Conservation (phyloP, 495 filamentous ascomycete species). For the Sporormia fimetaria region DNA sequence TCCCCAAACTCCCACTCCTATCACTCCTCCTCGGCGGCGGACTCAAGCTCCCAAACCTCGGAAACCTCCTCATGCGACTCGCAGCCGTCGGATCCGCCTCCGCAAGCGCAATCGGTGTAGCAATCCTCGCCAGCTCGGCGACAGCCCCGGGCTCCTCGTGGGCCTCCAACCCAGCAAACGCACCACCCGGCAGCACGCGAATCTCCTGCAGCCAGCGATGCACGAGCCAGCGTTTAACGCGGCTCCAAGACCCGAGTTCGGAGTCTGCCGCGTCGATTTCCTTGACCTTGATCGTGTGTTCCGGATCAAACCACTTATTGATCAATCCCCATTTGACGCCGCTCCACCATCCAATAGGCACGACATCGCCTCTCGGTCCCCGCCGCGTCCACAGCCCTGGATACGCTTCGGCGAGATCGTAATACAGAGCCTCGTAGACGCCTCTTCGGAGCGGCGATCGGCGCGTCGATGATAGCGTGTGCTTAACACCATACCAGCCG, state of each 20-base stretch:
- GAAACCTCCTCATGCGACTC: slow-evolving; percentile 13
- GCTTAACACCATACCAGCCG: slow-evolving; percentile 42
- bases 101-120: slow-evolving; percentile 24
- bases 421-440: slow-evolving; percentile 41
- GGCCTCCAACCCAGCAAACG: slow-evolving; percentile 12
- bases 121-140: slow-evolving; percentile 17
- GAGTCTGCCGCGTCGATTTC: slow-evolving; percentile 29
- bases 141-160: slow-evolving; percentile 22
- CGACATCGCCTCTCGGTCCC: slow-evolving; percentile 36
- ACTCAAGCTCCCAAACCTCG: slow-evolving; percentile 13
- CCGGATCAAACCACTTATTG: slow-evolving; percentile 35
- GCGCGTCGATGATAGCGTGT: slow-evolving; percentile 35
- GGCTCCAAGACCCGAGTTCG: slow-evolving; percentile 35
- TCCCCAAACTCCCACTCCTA: slow-evolving; percentile 12
- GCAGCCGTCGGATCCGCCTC: slow-evolving; percentile 24
- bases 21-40: slow-evolving; percentile 14
- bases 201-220: slow-evolving; percentile 37
- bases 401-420: slow-evolving; percentile 36
- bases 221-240: slow-evolving; percentile 37
- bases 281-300: slow-evolving; percentile 26
- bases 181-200: slow-evolving; percentile 11
- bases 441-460: slow-evolving; percentile 41
- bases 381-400: slow-evolving; percentile 40
- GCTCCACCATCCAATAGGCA: slow-evolving; percentile 28
- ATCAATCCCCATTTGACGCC: slow-evolving; percentile 40